Evolutionary conservation across 1,284 basidiomycete species (phyloP), one percentile per base, ranked within the genome.

Genomic region (Inonotus hispidus): DNA sequence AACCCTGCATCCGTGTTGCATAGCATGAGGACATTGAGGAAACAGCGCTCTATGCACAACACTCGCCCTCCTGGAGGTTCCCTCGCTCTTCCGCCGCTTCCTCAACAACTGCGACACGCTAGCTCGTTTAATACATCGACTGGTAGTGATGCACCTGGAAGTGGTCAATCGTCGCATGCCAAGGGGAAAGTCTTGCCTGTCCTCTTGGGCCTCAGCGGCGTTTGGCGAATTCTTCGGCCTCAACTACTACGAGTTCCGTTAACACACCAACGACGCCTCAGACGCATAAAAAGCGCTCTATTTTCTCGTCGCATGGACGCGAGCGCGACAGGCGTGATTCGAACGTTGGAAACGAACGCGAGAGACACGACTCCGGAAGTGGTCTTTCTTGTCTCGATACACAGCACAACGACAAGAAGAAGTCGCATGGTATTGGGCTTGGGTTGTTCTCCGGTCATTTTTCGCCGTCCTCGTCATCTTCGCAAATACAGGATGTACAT

Each of bases 21-120:
- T 29, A 50, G 59, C 45, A 56, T 64, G 46, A 53, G 47, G 47
- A 41, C 63, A 14, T 25, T 65, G 39, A 46, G 63, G n/a, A 66
- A 64, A 43, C 65, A 66, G 46, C 63, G 65, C 29, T 66, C 65
- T 7, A 56, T 66, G 56, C 65, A 66, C 54, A 62, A 64, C 50
- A 63, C 65, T 13, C 63, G 59, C 32, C 55, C 55, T 11, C 21
- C 58, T 16, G 62, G 53, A 13, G 58, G 58, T 6, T 60, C 56
- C 7, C 29, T 63, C 23, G 52, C 56, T 49, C 27, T 62, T 6
- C 63, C 63, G 4, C 55, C 60, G 23, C 53, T 56, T 27, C 56
- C 54, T 23, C 59, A 61, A 25, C 41, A 53, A 19, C 49, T 66
- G 16, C 49, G 65, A 53, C 65, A 66, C 55, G 58, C 57, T 16